phyloP scores from a whole-genome alignment of 176 grass and related monocot genomes.

The maize (Zea mays) region Zm-B73-REFERENCE-NAM-5.0 NC_050105.1:152203001-152203500 shows the following conservation, averaged over 20 bases:
- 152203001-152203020: not conserved
- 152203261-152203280: not conserved
- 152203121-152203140: not conserved
- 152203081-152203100: not conserved
- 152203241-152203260: not conserved
- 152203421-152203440: no score
- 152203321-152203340: not conserved
- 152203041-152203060: not conserved
- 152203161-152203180: no score
- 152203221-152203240: not conserved
- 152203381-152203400: not conserved
- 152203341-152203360: not conserved
- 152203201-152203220: not conserved
- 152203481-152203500: slow-evolving; percentile 67
- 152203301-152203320: not conserved
- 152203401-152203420: slow-evolving; percentile 50
- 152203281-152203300: not conserved
- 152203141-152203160: not conserved
- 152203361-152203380: not conserved
- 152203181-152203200: not conserved
- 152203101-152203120: not conserved
- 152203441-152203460: slow-evolving; percentile 59
- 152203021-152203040: not conserved
- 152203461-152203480: slow-evolving; percentile 65
- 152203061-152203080: no score